Conservation (phyloP, 2,329 filamentous ascomycete species). For the Zarea fungicola region DNA sequence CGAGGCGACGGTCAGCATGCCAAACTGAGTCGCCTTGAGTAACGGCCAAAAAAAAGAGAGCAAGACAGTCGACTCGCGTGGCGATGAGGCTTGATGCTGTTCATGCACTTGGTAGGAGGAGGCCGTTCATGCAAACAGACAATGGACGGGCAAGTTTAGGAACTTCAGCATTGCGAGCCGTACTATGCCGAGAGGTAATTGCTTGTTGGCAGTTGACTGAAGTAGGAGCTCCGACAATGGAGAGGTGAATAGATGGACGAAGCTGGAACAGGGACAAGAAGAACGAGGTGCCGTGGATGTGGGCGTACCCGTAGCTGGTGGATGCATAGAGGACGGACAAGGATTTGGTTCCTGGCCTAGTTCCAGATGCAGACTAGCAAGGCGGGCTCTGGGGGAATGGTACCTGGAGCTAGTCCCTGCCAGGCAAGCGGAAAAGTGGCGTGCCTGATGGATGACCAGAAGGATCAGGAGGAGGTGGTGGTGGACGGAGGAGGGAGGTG, state of each 20-base stretch:
- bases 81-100: neutral
- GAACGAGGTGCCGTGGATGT: neutral
- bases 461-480: too few species aligned
- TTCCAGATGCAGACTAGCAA: neutral
- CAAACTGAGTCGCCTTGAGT: neutral
- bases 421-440: neutral
- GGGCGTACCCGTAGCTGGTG: neutral
- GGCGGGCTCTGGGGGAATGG: conserved; percentile 4
- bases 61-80: neutral
- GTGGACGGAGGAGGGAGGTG: too few species aligned
- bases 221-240: neutral
- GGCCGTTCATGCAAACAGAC: too few species aligned
- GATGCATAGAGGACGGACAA: neutral
- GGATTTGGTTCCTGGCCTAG: conserved; percentile 11
- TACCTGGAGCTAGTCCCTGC: conserved; percentile 7
- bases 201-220: too few species aligned
- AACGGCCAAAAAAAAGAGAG: neutral
- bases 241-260: neutral
- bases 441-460: neutral
- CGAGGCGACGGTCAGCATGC: neutral
- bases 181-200: too few species aligned
- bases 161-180: too few species aligned
- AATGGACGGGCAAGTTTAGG: too few species aligned
- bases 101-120: too few species aligned
- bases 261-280: neutral